Conservation (phyloP, 176 grass and related monocot species). For the Avena insularis region DNA sequence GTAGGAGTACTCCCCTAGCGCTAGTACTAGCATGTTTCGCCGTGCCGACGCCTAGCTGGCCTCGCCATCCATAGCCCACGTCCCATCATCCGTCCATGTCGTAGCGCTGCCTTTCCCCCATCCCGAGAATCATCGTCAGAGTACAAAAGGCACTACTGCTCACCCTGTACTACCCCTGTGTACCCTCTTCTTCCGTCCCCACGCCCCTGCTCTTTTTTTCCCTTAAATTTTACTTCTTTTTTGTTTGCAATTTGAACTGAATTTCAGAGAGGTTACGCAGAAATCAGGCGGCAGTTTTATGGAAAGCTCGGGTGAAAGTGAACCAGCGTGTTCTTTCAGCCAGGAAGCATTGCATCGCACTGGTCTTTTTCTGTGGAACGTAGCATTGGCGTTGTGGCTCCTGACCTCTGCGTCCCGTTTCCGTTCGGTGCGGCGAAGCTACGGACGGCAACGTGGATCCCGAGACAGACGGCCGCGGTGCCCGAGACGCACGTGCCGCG, state of each 20-base stretch:
- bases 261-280: too few species aligned
- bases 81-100: conserved; percentile 28
- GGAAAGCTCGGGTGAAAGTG: neutral
- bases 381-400: neutral
- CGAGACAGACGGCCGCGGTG: conserved; percentile 11
- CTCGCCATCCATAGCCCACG: neutral
- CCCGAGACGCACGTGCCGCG: conserved; percentile 37
- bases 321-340: neutral
- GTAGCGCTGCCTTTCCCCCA: neutral
- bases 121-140: conserved; percentile 32
- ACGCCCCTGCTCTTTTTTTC: neutral
- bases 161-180: conserved; percentile 4
- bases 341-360: neutral
- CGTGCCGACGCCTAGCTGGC: conserved; percentile 32
- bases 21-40: neutral
- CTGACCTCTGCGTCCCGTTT: neutral
- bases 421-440: neutral
- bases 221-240: too few species aligned
- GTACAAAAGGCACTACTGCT: conserved; percentile 21
- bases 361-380: neutral
- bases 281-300: neutral
- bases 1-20: neutral
- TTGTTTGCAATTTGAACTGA: too few species aligned
- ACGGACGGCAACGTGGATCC: conserved; percentile 8
- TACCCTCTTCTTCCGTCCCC: neutral